Conservation (phyloP, 169 alveolate species). For the Cryptosporidium ubiquitum region DNA sequence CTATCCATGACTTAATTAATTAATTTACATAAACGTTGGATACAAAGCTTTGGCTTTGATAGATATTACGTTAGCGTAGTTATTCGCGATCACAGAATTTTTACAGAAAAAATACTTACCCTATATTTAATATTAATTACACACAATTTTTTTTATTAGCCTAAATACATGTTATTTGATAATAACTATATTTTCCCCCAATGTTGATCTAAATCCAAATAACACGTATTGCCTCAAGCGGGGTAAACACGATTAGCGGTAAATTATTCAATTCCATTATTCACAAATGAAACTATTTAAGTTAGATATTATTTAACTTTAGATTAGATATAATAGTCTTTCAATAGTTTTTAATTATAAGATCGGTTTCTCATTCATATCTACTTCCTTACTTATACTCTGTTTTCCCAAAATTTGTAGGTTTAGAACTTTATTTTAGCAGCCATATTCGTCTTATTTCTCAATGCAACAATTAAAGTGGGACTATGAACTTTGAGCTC, state of each 20-base stretch:
- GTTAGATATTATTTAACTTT: too few species aligned
- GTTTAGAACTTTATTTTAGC: neutral
- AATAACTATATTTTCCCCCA: neutral
- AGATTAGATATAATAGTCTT: neutral
- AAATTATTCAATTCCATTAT: neutral
- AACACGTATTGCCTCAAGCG: conserved; percentile 62
- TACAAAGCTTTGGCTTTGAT: neutral
- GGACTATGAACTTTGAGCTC: neutral
- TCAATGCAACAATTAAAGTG: neutral
- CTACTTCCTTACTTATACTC: neutral
- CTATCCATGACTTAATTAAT: conserved; percentile 28
- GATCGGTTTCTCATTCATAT: neutral
- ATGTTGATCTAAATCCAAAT: conserved; percentile 36
- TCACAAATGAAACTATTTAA: neutral
- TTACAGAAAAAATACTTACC: neutral
- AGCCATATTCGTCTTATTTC: neutral
- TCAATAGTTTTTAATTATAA: neutral
- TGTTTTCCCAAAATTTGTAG: too few species aligned
- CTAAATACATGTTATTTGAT: conserved; percentile 14
- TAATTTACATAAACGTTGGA: neutral
- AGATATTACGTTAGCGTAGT: neutral
- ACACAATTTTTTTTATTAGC: neutral
- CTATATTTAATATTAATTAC: neutral
- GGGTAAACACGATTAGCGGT: neutral
- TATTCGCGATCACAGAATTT: neutral